Percentiles rank a stretch among this genome's conserved stretches.
Evolutionary conservation across 768 basidiomycete species (phyloP).

Genomic region (Pleurotus ostreatus): DNA sequence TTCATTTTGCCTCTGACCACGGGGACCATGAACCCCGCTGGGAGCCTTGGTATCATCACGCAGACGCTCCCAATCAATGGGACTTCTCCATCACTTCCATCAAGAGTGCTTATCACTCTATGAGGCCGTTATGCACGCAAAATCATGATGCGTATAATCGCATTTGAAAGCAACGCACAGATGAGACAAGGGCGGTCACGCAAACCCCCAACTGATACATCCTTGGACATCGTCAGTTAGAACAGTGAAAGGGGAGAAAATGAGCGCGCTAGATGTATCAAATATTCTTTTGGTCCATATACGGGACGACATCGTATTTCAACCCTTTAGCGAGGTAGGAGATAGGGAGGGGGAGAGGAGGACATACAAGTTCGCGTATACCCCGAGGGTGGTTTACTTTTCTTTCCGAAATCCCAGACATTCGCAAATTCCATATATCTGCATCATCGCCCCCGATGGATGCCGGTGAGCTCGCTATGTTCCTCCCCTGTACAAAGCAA

Average conservation of each 20-base stretch:
- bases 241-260: no score
- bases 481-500: no score
- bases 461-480: slow-evolving; percentile 7
- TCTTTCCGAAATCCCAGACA: slow-evolving; percentile 9
- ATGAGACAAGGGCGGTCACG: slow-evolving; percentile 4
- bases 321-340: neutral
- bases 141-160: no score
- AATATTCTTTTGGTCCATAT: neutral
- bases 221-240: slow-evolving; percentile 8
- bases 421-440: slow-evolving; percentile 16
- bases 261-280: neutral
- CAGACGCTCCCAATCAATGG: neutral
- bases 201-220: slow-evolving; percentile 12
- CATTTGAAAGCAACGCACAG: neutral
- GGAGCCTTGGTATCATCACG: neutral
- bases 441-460: slow-evolving; percentile 17
- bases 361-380: slow-evolving; percentile 23
- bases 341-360: no score
- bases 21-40: neutral
- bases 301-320: neutral
- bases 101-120: neutral
- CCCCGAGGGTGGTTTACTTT: slow-evolving; percentile 17
- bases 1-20: slow-evolving; percentile 6
- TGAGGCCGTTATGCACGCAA: neutral
- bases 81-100: neutral